These are phyloP conservation scores for Udeniomyces megalosporus DNA, from an alignment of 768 basidiomycete genomes.

Conservation along the genomic window DNA sequence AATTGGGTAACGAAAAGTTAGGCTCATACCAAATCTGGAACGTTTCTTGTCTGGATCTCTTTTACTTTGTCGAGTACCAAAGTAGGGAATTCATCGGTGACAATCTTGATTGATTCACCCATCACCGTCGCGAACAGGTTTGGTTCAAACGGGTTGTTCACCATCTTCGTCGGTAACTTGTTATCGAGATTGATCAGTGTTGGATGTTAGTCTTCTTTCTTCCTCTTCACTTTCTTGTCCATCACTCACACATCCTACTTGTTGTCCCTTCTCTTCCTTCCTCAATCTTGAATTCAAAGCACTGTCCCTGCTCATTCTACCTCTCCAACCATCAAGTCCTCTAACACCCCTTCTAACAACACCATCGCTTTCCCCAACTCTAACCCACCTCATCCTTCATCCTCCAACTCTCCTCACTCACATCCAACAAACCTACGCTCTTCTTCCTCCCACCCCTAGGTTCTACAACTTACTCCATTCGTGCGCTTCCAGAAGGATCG, in stretches of 20 bases:
- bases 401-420: neutral
- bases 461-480: no score
- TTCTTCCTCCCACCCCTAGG: neutral
- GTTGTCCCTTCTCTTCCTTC: no score
- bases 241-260: no score
- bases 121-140: slow-evolving; percentile 49
- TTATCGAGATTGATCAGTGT: neutral
- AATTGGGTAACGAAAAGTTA: neutral
- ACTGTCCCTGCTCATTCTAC: no score
- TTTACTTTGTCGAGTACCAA: neutral
- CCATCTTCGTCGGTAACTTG: neutral
- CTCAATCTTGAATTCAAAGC: no score
- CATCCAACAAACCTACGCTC: neutral
- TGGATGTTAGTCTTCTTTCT: neutral
- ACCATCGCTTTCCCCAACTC: neutral
- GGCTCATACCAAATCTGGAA: neutral
- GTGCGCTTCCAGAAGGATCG: no score
- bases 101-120: slow-evolving; percentile 54
- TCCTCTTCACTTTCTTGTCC: neutral
- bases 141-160: slow-evolving; percentile 35
- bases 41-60: no score
- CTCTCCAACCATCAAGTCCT: no score
- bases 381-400: no score
- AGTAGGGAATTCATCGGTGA: slow-evolving; percentile 31
- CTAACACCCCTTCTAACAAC: no score